Evolutionary conservation across 2,329 filamentous ascomycete genomes (phyloP), one percentile per base, ranked within the genome.

Genomic region (Hypoxylon sp.): DNA sequence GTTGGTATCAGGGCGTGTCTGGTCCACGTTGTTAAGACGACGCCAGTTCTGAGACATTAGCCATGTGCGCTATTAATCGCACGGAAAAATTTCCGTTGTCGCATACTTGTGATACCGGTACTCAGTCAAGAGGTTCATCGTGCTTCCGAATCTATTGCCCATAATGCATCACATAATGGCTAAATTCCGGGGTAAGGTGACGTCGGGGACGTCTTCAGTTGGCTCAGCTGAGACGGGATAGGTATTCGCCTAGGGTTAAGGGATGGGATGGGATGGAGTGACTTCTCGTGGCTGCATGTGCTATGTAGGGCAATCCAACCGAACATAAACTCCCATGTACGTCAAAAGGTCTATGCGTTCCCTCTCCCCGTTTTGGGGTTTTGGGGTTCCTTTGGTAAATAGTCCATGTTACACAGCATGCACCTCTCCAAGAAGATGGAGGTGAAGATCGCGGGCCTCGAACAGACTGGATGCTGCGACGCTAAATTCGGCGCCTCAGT

Each of bases 131-230:
- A 32, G 33, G 30, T n/a, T n/a, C n/a, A n/a, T 44, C 28, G 50
- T 36, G 18, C 30, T 26, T 44, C 45, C 45, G 50, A 26, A 28
- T 12, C 26, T 51, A 52, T 24, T 46, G 28, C 18, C 18, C 30
- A 46, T 59, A 28, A 38, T 49, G 14, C 22, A n/a, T 46, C 26
- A 18, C 16, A 16, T 51, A 46, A 20, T 18, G 32, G 40, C 38
- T 28, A 42, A 42, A 65, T 55, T 68, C 65, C 22, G 65, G 65
- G 65, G 62, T 68, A 65, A n/a, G 16, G 56, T 61, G 52, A 54
- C 59, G 59, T 66, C 56, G 57, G n/a, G n/a, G 53, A 38, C 24
- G 30, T 52, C 28, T 22, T 49, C 40, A 42, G 26, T 32, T 24
- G 30, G 26, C 36, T 36, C 5, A 33, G 46, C 9, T 50, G 22